Evolutionary conservation across 2,329 filamentous ascomycete species (phyloP).

Genomic region (Sporothrix pseudoabietina): DNA sequence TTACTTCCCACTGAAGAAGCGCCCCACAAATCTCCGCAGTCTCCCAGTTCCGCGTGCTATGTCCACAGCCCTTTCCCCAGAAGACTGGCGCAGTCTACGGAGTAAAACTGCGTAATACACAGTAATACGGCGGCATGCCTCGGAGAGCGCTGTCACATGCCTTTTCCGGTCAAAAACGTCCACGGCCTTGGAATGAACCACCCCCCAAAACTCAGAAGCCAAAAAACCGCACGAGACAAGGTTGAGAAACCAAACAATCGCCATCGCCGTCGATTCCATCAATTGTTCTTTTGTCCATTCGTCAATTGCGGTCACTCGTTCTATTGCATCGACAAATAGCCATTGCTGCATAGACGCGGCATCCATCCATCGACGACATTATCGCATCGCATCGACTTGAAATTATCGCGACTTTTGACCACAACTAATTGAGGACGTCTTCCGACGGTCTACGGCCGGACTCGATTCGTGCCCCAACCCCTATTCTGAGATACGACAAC

Average conservation of each 20-base stretch:
- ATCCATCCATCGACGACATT: not conserved
- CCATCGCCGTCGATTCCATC: constrained; percentile 1
- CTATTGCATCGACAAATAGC: not conserved
- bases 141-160: constrained; percentile 34
- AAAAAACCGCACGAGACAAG: not conserved
- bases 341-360: not conserved
- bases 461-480: constrained; percentile 12
- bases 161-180: constrained; percentile 13
- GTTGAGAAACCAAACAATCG: not conserved
- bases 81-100: not conserved
- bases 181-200: not conserved
- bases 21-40: constrained; percentile 27
- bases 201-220: not conserved
- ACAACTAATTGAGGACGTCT: not conserved
- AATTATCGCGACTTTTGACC: not conserved
- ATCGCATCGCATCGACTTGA: not conserved
- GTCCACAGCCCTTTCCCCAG: constrained; percentile 25
- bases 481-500: not conserved
- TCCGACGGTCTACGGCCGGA: constrained; percentile 10
- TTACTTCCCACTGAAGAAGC: constrained; percentile 6
- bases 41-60: constrained; percentile 21
- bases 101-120: not conserved
- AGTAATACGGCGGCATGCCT: constrained; percentile 23
- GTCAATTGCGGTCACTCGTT: not conserved
- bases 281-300: not conserved